Conservation (phyloP, 169 alveolate species). For the Cyclospora cayetanensis region DNA sequence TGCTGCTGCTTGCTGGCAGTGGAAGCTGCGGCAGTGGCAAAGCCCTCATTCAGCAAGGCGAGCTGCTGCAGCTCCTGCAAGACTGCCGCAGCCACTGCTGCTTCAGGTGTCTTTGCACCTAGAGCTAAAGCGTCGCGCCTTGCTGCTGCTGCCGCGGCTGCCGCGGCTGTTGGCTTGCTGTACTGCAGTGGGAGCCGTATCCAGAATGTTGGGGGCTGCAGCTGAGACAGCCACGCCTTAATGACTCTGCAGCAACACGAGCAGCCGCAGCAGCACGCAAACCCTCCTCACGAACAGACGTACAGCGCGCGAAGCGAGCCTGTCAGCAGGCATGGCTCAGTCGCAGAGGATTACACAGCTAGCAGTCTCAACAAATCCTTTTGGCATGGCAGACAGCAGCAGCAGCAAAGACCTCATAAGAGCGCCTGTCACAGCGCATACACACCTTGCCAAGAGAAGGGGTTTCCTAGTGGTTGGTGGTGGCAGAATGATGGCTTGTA, state of each 20-base stretch:
- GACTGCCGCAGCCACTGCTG: not conserved
- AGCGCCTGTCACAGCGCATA: not conserved
- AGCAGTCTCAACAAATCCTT: not conserved
- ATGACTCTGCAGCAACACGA: constrained; percentile 19
- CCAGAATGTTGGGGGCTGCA: constrained; percentile 67
- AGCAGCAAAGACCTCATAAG: not conserved
- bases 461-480: not conserved
- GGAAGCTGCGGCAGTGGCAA: not conserved
- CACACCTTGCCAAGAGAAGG: not conserved
- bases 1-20: not conserved
- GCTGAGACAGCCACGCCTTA: constrained; percentile 26
- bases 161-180: not conserved
- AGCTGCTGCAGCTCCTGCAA: not conserved
- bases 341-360: not conserved
- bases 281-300: no score
- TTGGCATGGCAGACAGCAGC: not conserved
- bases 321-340: constrained; percentile 20
- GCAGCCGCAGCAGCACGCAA: constrained; percentile 14
- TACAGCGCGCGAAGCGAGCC: not conserved
- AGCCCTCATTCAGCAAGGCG: not conserved
- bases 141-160: constrained; percentile 37
- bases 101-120: not conserved
- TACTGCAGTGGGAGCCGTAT: constrained; percentile 47
- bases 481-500: not conserved
- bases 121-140: not conserved